phyloP scores from a whole-genome alignment of 441 rosid genomes.

The Pelargonium myrrhifolium region DNA sequence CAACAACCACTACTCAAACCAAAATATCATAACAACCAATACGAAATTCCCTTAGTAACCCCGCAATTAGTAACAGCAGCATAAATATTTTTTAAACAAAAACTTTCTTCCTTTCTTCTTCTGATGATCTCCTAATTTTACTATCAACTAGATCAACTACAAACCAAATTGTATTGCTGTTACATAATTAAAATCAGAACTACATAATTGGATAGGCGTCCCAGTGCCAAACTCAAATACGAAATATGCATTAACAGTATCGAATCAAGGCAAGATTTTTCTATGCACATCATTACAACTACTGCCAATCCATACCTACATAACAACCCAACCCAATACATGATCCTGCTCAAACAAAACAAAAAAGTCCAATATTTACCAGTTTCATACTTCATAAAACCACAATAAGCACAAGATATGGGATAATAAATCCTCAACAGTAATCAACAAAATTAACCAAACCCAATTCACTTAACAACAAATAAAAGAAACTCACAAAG shows the following conservation, averaged over 20 bases:
- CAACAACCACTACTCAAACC: too few relatives aligned
- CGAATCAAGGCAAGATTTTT: neutral
- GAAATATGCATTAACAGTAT: neutral
- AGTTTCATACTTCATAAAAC: neutral
- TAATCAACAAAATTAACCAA: too few relatives aligned
- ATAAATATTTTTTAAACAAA: neutral
- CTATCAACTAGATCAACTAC: neutral
- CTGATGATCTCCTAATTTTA: neutral
- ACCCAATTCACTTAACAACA: constrained; percentile 1
- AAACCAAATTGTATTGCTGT: neutral
- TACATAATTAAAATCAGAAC: neutral
- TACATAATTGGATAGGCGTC: neutral
- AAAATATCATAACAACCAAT: too few relatives aligned
- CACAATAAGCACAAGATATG: neutral
- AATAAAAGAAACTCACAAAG: neutral
- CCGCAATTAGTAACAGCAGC: neutral
- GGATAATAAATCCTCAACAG: too few relatives aligned
- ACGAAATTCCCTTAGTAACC: neutral
- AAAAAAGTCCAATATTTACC: too few relatives aligned
- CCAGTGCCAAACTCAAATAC: neutral
- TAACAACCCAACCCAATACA: neutral
- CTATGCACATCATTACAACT: neutral
- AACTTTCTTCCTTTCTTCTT: too few relatives aligned
- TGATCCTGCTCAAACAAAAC: too few relatives aligned
- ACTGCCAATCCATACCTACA: neutral